These are phyloP conservation scores for Fraxinus velutina DNA, from an alignment of 305 asterid species.

Conservation along the genomic window DNA sequence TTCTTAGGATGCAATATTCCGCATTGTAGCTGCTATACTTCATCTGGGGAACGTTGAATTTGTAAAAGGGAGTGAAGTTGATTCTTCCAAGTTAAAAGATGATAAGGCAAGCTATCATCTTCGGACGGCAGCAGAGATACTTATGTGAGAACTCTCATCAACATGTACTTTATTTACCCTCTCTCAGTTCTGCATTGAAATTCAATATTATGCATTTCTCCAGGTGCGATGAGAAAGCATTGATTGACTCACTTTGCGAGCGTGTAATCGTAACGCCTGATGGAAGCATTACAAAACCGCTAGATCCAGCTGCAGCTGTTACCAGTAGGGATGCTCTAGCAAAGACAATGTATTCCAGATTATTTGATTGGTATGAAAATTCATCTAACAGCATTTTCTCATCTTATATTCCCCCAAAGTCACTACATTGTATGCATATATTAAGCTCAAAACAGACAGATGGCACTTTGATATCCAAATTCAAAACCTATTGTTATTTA, in stretches of 20 bases:
- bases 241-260: slow-evolving; percentile 83
- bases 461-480: not conserved
- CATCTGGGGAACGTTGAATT: slow-evolving; percentile 83
- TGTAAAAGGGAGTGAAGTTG: slow-evolving; percentile 70
- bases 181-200: not conserved
- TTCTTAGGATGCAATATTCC: slow-evolving; percentile 77
- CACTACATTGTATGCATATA: slow-evolving; percentile 1
- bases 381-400: slow-evolving; percentile 15
- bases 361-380: slow-evolving; percentile 75
- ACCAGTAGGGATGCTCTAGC: slow-evolving; percentile 94
- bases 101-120: slow-evolving; percentile 71
- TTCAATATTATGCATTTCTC: slow-evolving; percentile 19
- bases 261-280: slow-evolving; percentile 93
- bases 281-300: slow-evolving; percentile 82
- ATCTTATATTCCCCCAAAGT: not conserved
- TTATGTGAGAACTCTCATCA: slow-evolving; percentile 50
- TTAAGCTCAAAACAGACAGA: slow-evolving; percentile 3
- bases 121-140: slow-evolving; percentile 82
- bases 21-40: slow-evolving; percentile 90
- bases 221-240: slow-evolving; percentile 72
- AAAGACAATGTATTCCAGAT: slow-evolving; percentile 87
- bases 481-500: not conserved
- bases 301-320: slow-evolving; percentile 83
- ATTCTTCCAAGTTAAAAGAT: slow-evolving; percentile 76
- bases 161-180: slow-evolving; percentile 10